These are phyloP conservation scores for Syzygium grande DNA, from an alignment of 345 rosid species.

Conservation along the genomic window DNA sequence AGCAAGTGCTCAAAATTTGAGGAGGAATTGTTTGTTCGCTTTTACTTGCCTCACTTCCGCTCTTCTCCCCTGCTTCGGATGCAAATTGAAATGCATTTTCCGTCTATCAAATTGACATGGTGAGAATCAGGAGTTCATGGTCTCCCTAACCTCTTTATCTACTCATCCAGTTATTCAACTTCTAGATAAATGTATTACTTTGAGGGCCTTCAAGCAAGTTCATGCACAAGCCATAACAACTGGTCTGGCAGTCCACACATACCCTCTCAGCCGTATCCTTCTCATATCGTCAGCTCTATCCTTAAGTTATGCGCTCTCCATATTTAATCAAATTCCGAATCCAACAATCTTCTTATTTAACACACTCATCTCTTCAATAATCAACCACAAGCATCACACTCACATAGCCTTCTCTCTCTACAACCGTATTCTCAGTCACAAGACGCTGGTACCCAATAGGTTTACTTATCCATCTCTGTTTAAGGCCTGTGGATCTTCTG, in stretches of 20 bases:
- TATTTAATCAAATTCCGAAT: slow-evolving; percentile 35
- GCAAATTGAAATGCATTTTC: neutral
- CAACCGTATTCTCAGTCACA: slow-evolving; percentile 8
- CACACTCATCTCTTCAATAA: slow-evolving; percentile 40
- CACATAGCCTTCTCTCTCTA: slow-evolving; percentile 46
- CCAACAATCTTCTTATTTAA: slow-evolving; percentile 57
- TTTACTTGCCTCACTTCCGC: neutral
- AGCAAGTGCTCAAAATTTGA: neutral
- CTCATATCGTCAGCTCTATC: slow-evolving; percentile 22
- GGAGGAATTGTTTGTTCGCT: neutral
- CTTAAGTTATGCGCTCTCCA: slow-evolving; percentile 31
- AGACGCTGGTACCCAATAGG: slow-evolving; percentile 27
- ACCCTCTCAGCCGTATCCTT: slow-evolving; percentile 60
- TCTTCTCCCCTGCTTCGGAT: neutral
- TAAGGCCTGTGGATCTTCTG: slow-evolving; percentile 39
- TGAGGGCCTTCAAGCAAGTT: slow-evolving; percentile 33
- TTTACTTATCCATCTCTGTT: slow-evolving; percentile 65
- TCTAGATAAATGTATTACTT: slow-evolving; percentile 36
- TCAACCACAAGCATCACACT: slow-evolving; percentile 7
- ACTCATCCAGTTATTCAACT: slow-evolving; percentile 27
- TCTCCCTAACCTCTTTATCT: slow-evolving; percentile 10
- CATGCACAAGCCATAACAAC: slow-evolving; percentile 39
- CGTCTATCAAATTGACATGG: neutral
- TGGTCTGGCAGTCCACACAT: slow-evolving; percentile 47
- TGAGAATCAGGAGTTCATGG: neutral